These are phyloP conservation scores for Myriosclerotinia duriaeana DNA, from an alignment of 2,329 filamentous ascomycete genomes.

Conservation along the genomic window DNA sequence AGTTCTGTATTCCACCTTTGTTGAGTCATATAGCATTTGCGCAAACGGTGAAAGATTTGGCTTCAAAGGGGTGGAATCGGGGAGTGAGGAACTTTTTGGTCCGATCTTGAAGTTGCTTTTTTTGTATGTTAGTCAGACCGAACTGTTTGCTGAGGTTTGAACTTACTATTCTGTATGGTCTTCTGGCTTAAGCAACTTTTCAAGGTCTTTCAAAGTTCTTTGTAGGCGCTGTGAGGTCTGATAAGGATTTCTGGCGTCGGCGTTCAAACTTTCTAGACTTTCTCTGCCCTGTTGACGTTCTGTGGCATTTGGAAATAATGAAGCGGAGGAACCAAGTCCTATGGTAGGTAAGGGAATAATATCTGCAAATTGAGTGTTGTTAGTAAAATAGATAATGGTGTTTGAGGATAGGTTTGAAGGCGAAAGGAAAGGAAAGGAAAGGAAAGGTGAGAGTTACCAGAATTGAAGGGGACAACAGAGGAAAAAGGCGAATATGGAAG, in stretches of 20 bases:
- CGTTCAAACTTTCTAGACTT: constrained; percentile 66
- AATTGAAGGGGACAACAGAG: constrained; percentile 74
- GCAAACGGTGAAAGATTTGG: constrained; percentile 39
- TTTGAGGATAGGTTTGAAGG: constrained; percentile 12
- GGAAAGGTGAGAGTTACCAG: constrained; percentile 51
- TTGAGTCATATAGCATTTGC: constrained; percentile 39
- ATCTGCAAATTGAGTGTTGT: constrained; percentile 46
- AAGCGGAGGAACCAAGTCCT: constrained; percentile 52
- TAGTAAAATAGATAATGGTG: constrained; percentile 25
- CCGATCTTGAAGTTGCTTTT: constrained; percentile 58
- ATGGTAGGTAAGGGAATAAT: constrained; percentile 65
- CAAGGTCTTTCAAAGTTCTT: constrained; percentile 70
- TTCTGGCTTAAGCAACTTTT: constrained; percentile 70
- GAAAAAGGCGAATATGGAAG: constrained; percentile 81
- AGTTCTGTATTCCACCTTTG: constrained; percentile 29
- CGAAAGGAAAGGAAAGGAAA: neutral
- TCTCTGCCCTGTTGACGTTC: constrained; percentile 53
- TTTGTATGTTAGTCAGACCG: constrained; percentile 31
- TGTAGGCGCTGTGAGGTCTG: constrained; percentile 65
- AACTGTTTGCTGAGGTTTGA: neutral
- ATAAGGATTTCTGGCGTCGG: constrained; percentile 60
- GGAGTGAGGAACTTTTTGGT: constrained; percentile 39
- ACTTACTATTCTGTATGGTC: constrained; percentile 60
- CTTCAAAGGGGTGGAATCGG: constrained; percentile 26
- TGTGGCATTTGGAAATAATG: constrained; percentile 53